Evolutionary conservation across 768 basidiomycete species (phyloP).

Genomic region (Thelephora aurantiotincta): DNA sequence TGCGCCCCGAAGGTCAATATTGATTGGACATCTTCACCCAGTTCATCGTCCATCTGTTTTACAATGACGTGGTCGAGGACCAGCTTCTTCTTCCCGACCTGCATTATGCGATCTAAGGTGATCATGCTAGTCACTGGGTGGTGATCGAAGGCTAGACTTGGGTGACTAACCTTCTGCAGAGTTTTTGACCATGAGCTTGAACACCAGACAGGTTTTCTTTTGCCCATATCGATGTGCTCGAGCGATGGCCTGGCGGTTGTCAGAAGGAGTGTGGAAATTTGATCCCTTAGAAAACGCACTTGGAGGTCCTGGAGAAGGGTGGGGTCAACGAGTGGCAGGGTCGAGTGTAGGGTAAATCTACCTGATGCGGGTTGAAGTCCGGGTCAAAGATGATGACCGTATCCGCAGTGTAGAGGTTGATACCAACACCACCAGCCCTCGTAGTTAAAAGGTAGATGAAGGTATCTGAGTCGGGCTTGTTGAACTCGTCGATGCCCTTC

Average conservation of each 20-base stretch:
- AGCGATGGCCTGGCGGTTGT: slow-evolving; percentile 63
- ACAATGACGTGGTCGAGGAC: slow-evolving; percentile 92
- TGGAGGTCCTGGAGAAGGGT: slow-evolving; percentile 59
- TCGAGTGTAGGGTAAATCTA: slow-evolving; percentile 10
- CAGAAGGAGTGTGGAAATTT: neutral
- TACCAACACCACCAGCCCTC: slow-evolving; percentile 86
- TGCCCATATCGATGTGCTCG: slow-evolving; percentile 93
- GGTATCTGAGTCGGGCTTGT: slow-evolving; percentile 71
- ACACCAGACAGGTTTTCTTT: slow-evolving; percentile 85
- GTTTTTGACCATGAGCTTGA: slow-evolving; percentile 92
- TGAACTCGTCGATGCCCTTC: slow-evolving; percentile 91
- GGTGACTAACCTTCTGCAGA: slow-evolving; percentile 64
- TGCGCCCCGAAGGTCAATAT: slow-evolving; percentile 85
- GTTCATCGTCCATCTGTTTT: slow-evolving; percentile 84
- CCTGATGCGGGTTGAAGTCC: slow-evolving; percentile 97
- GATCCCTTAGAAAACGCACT: slow-evolving; percentile 29
- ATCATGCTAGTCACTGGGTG: neutral
- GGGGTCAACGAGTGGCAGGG: neutral
- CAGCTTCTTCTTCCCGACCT: slow-evolving; percentile 90
- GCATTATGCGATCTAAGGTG: slow-evolving; percentile 69
- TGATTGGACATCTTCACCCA: slow-evolving; percentile 69
- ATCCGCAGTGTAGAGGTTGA: slow-evolving; percentile 85
- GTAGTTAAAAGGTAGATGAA: slow-evolving; percentile 90
- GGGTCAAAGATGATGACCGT: slow-evolving; percentile 91
- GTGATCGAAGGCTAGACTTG: neutral